A percentile compares a stretch with the other conserved stretches of the same genome.
Evolutionary conservation across 73 alveolate genomes (phyloP).

Genomic region (Paramecium bursaria): DNA sequence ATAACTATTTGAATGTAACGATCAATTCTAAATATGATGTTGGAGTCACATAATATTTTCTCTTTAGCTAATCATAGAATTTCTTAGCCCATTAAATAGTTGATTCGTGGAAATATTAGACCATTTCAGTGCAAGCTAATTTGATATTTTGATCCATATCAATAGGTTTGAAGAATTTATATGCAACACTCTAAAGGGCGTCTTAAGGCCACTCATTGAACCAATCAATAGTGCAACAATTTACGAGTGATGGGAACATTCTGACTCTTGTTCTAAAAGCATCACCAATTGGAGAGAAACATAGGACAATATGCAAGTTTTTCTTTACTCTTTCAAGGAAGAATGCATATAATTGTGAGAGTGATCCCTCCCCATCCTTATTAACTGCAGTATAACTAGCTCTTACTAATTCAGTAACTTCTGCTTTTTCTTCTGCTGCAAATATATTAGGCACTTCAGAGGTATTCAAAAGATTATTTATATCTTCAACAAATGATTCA

Average conservation of each 20-base stretch:
- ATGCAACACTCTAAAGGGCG: constrained; percentile 98
- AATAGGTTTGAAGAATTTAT: constrained; percentile 82
- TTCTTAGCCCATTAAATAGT: constrained; percentile 90
- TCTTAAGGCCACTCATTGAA: constrained; percentile 99
- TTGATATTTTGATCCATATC: constrained; percentile 88
- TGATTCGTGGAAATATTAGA: constrained; percentile 91
- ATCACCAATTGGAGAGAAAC: constrained; percentile 99
- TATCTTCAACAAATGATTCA: constrained; percentile 98
- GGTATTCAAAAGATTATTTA: constrained; percentile 97
- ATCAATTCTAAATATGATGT: constrained; percentile 99
- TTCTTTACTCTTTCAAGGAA: constrained; percentile 96
- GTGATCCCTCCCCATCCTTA: constrained; percentile 98
- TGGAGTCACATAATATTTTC: constrained; percentile 99
- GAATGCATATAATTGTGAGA: constrained; percentile 87
- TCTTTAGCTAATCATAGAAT: constrained; percentile 90
- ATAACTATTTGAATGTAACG: constrained; percentile 93
- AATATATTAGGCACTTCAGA: constrained; percentile 99
- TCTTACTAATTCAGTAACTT: constrained; percentile 95
- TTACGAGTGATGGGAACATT: constrained; percentile 99
- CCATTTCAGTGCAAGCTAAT: constrained; percentile 85
- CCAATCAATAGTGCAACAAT: constrained; percentile 99
- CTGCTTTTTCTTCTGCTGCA: constrained; percentile 99
- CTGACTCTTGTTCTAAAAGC: constrained; percentile 95
- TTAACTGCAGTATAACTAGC: constrained; percentile 95
- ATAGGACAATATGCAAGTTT: constrained; percentile 95